Conservation (phyloP, 2,329 filamentous ascomycete genomes). For the Ophiostoma pallidulum region DNA sequence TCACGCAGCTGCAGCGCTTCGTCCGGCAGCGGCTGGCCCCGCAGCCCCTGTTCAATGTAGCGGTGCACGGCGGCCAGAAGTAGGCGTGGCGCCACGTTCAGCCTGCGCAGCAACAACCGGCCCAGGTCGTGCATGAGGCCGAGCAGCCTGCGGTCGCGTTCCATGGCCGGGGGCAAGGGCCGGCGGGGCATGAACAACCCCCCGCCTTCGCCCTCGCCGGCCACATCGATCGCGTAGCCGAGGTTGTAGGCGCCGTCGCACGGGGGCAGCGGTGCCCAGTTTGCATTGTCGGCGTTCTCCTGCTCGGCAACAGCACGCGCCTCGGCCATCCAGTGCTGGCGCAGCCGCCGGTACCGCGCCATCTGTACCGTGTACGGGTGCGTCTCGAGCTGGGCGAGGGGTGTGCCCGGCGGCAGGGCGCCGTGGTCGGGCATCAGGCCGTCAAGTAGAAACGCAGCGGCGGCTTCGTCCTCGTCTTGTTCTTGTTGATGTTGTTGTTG, state of each 20-base stretch:
- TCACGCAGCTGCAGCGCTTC: constrained; percentile 12
- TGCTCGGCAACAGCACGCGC: constrained; percentile 11
- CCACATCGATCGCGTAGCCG: constrained; percentile 14
- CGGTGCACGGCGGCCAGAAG: constrained; percentile 21
- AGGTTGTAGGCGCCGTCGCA: constrained; percentile 10
- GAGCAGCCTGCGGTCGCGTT: constrained; percentile 22
- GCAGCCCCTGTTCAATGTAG: constrained; percentile 8
- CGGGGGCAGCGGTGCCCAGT: constrained; percentile 18
- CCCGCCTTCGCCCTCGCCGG: neutral
- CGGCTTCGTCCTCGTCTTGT: neutral
- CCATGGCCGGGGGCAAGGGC: constrained; percentile 16
- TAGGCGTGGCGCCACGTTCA: constrained; percentile 20
- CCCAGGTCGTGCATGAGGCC: constrained; percentile 19
- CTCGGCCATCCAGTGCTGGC: constrained; percentile 13
- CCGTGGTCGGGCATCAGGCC: neutral
- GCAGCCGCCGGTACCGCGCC: constrained; percentile 12
- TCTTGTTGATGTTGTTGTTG: neutral
- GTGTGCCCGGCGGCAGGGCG: neutral
- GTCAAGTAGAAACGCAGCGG: neutral
- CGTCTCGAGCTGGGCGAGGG: neutral
- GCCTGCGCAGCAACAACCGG: constrained; percentile 20
- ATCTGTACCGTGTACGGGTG: constrained; percentile 14
- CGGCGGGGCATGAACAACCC: constrained; percentile 6
- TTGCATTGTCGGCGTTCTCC: neutral
- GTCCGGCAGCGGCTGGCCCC: constrained; percentile 1